Evolutionary conservation across 345 rosid species (phyloP).

Genomic region (Gossypium bickii): DNA sequence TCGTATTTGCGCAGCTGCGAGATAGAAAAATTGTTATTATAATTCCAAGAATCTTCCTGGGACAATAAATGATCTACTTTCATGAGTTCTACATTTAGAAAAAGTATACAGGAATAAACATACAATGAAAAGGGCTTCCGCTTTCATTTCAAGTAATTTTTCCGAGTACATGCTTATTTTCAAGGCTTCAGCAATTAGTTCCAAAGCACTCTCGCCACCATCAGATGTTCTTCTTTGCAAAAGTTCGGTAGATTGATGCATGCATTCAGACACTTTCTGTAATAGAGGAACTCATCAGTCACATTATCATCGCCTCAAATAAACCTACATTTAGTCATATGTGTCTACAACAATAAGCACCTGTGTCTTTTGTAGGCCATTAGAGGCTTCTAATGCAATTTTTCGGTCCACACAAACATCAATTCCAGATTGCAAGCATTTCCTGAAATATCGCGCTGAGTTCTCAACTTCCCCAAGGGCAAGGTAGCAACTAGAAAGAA

Average conservation of each 20-base stretch:
- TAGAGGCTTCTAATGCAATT: slow-evolving; percentile 82
- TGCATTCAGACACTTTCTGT: slow-evolving; percentile 81
- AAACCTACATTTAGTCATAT: not conserved
- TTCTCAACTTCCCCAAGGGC: slow-evolving; percentile 89
- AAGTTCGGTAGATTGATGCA: slow-evolving; percentile 45
- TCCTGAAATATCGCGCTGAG: slow-evolving; percentile 61
- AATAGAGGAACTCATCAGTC: slow-evolving; percentile 25
- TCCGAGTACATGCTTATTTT: slow-evolving; percentile 63
- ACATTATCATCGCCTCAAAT: slow-evolving; percentile 2
- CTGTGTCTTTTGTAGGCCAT: slow-evolving; percentile 85
- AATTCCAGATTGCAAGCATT: slow-evolving; percentile 71
- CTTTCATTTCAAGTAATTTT: slow-evolving; percentile 78
- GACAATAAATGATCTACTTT: not conserved
- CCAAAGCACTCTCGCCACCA: slow-evolving; percentile 56
- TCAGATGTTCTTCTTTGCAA: slow-evolving; percentile 45
- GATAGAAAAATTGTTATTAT: slow-evolving; percentile 27
- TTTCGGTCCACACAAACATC: slow-evolving; percentile 73
- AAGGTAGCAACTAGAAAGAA: slow-evolving; percentile 68
- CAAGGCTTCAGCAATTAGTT: slow-evolving; percentile 63
- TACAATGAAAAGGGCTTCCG: slow-evolving; percentile 70
- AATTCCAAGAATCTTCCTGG: not conserved
- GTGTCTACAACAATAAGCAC: slow-evolving; percentile 29
- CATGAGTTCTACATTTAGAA: not conserved
- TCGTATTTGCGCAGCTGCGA: slow-evolving; percentile 77
- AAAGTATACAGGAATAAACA: slow-evolving; percentile 3